These are phyloP conservation scores for Parasarocladium wereldwijsianum DNA, from an alignment of 2,329 filamentous ascomycete genomes.

Conservation along the genomic window DNA sequence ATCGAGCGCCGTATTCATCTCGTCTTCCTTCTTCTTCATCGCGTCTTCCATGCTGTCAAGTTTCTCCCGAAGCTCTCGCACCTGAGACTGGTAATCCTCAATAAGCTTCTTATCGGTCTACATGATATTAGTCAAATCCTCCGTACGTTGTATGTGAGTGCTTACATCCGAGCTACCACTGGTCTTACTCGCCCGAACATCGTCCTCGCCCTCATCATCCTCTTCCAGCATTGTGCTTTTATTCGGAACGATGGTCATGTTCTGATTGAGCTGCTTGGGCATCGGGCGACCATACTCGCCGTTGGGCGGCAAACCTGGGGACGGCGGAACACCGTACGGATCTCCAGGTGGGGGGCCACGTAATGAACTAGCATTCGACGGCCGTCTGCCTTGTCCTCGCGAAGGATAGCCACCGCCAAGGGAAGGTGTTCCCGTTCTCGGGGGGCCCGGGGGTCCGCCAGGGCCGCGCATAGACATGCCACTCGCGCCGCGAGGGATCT, in stretches of 20 bases:
- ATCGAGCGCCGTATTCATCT: constrained; percentile 45
- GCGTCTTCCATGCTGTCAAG: constrained; percentile 55
- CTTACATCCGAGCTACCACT: constrained; percentile 25
- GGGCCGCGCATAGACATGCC: constrained; percentile 44
- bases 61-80: constrained; percentile 60
- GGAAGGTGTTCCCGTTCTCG: constrained; percentile 46
- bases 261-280: constrained; percentile 74
- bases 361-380: constrained; percentile 49
- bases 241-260: constrained; percentile 92
- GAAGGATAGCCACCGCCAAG: constrained; percentile 39
- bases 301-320: constrained; percentile 39
- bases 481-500: constrained; percentile 55
- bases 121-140: background rate
- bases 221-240: constrained; percentile 98
- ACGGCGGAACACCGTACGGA: constrained; percentile 41
- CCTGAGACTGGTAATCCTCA: constrained; percentile 66
- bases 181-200: constrained; percentile 16
- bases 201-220: constrained; percentile 53
- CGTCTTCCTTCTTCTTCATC: constrained; percentile 57
- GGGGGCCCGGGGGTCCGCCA: constrained; percentile 21
- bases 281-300: constrained; percentile 62
- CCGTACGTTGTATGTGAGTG: constrained; percentile 2
- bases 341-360: constrained; percentile 27
- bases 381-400: constrained; percentile 36
- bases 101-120: constrained; percentile 57